These are phyloP conservation scores for Penicillium janthinellum DNA, from an alignment of 2,329 filamentous ascomycete species.

Conservation along the genomic window DNA sequence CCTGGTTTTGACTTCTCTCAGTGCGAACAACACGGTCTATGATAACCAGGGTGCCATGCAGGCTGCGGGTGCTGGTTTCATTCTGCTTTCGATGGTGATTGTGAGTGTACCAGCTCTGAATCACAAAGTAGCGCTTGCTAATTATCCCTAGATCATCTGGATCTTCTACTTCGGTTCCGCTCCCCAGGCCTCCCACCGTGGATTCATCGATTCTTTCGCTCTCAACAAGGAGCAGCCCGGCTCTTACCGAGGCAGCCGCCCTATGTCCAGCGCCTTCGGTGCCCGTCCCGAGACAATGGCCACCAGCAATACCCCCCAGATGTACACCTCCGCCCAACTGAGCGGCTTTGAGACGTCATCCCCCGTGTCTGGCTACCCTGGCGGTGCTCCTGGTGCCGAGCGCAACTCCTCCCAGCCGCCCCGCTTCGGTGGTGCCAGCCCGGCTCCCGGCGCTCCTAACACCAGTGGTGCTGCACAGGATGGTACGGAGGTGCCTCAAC, in stretches of 20 bases:
- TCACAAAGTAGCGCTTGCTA: constrained; percentile 7
- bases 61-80: constrained; percentile 88
- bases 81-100: constrained; percentile 87
- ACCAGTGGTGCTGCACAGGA: constrained; percentile 22
- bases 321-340: constrained; percentile 95
- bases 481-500: constrained; percentile 53
- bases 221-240: constrained; percentile 77
- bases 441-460: constrained; percentile 24
- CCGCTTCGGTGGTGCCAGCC: constrained; percentile 41
- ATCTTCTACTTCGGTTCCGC: constrained; percentile 98
- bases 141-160: constrained; percentile 79
- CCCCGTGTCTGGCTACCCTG: constrained; percentile 70
- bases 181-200: constrained; percentile 79
- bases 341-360: constrained; percentile 97
- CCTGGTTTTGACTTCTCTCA: constrained; percentile 80
- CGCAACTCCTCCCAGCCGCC: constrained; percentile 60
- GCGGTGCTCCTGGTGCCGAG: constrained; percentile 56
- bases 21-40: constrained; percentile 86
- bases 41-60: constrained; percentile 69
- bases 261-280: constrained; percentile 71
- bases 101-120: constrained; percentile 56
- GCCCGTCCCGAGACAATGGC: constrained; percentile 81
- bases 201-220: constrained; percentile 94
- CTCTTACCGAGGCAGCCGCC: constrained; percentile 65
- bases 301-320: constrained; percentile 76